Conservation (phyloP, 306 rosid genomes). For the Vicia sativa region DNA sequence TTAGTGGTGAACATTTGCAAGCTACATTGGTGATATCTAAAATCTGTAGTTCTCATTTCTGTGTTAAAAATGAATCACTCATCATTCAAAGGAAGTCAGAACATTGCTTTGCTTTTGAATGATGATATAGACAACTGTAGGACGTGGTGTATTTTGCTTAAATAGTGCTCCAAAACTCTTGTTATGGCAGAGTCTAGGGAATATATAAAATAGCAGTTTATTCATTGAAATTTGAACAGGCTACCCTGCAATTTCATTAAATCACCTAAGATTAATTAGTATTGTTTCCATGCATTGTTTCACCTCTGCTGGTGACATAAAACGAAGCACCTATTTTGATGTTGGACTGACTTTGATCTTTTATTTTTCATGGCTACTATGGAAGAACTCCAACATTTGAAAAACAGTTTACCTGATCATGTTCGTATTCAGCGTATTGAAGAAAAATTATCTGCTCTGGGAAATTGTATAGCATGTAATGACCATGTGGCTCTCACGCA, state of each 20-base stretch:
- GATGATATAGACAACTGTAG: not conserved
- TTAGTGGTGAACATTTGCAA: not conserved
- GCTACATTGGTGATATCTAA: not conserved
- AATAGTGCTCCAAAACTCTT: not conserved
- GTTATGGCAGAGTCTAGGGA: not conserved
- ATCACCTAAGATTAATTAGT: not conserved
- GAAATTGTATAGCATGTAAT: constrained; percentile 85
- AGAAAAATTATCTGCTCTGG: constrained; percentile 78
- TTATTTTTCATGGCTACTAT: constrained; percentile 11
- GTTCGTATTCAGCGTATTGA: constrained; percentile 80
- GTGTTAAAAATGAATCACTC: not conserved
- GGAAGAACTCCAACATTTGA: constrained; percentile 89
- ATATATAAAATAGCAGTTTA: not conserved
- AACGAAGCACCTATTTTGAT: not conserved
- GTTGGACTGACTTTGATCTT: constrained; percentile 27
- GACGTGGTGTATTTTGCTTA: not conserved
- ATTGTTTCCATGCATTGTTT: not conserved
- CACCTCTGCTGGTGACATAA: not conserved
- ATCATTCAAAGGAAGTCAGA: not conserved
- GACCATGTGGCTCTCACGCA: constrained; percentile 89
- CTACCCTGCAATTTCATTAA: not conserved
- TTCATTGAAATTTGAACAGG: not conserved
- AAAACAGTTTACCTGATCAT: constrained; percentile 81
- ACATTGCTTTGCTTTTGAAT: constrained; percentile 4
- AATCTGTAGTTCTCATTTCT: constrained; percentile 4